These are phyloP conservation scores for Plasmodium blacklocki DNA, from an alignment of 169 alveolate species.

Conservation along the genomic window DNA sequence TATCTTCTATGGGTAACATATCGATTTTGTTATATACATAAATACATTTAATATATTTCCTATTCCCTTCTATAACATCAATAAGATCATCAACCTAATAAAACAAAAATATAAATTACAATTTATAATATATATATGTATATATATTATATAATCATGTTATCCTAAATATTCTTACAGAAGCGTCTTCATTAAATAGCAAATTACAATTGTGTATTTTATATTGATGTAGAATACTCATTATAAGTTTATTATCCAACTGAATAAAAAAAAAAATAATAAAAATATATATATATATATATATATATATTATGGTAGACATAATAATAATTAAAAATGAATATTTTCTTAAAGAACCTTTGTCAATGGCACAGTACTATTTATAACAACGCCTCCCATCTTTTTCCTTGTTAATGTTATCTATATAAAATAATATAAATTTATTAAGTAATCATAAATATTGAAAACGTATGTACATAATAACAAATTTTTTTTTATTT, in stretches of 20 bases:
- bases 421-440: background rate
- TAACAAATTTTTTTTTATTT: conserved; percentile 9
- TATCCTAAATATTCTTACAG: conserved; percentile 79
- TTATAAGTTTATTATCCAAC: conserved; percentile 76
- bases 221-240: conserved; percentile 91
- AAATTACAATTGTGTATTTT: conserved; percentile 95
- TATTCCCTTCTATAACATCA: conserved; percentile 97
- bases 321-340: background rate
- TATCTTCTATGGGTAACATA: conserved; percentile 86
- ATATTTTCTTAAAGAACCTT: conserved; percentile 20
- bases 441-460: background rate
- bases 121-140: conserved; percentile 1
- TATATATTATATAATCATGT: conserved; percentile 5
- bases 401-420: conserved; percentile 84
- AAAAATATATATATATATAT: background rate
- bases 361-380: conserved; percentile 86
- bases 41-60: conserved; percentile 94
- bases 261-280: background rate
- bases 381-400: conserved; percentile 86
- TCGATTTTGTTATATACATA: conserved; percentile 96
- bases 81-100: conserved; percentile 94
- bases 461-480: background rate
- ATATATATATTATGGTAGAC: background rate
- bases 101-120: conserved; percentile 7
- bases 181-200: conserved; percentile 94